Evolutionary conservation across 139 green algal genomes (phyloP), one percentile per base, ranked within the genome.

Genomic region (Volvox africanus): DNA sequence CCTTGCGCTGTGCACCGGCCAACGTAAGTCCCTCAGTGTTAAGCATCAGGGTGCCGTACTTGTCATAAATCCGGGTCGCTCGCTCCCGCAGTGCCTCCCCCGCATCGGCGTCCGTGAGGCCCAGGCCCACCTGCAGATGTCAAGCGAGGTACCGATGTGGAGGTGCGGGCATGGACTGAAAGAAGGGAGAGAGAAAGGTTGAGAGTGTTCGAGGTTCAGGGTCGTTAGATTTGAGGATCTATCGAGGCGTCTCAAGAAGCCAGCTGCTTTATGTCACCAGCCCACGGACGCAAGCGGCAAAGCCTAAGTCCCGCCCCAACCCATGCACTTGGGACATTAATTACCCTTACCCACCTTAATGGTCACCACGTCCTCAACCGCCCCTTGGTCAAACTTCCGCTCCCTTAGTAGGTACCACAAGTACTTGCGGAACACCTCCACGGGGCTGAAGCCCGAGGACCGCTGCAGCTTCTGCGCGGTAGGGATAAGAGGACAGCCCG

Each of bases 381-480:
- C 96, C 20, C 97, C 96, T 69, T 96, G 78, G 87, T 99, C 96
- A 93, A 99, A 99, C 80, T 96, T 96, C 68, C 97, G 92, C 92
- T 99, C 98, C 11, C 98, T 94, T 65, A 99, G 94, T 88, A 98
- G 76, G 94, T 97, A 99, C 96, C 98, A 98, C 44, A 99, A 89
- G 93, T 99, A 99, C 95, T 99, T 99, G 73, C 98, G 94, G 94
- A 99, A 99, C 55, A 99, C 91, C 94, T 99, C 97, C 24, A 94
- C 94, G 17, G 90, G n/a, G 13, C 93, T 96, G 95, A 99, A 99
- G 33, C 97, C 96, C 5, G 93, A 95, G 62, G 86, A 67, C 35
- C 88, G 68, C 26, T 90, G 76, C 21, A 98, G 67, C 14, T 28
- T 28, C 28, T 88, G 82, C 11, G n/a, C 37, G 69, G 13, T 13